phyloP scores from a whole-genome alignment of 495 filamentous ascomycete genomes.

The Penicillium lividum region DNA sequence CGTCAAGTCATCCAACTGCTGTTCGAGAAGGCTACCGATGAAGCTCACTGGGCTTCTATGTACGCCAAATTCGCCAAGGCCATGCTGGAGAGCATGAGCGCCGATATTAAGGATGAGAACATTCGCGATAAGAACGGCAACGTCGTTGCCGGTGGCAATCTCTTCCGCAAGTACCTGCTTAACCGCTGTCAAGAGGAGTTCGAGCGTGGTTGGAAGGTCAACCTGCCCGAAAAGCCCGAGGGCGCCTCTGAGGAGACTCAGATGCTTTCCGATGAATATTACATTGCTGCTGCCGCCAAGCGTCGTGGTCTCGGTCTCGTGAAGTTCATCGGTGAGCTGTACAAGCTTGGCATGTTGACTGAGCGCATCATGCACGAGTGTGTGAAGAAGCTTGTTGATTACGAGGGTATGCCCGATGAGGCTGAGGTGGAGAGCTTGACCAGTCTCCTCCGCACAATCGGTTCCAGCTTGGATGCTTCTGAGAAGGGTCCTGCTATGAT shows the following conservation, averaged over 20 bases:
- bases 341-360: conserved; percentile 97
- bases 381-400: conserved; percentile 94
- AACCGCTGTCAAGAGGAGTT: conserved; percentile 99
- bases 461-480: conserved; percentile 75
- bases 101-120: conserved; percentile 92
- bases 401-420: conserved; percentile 89
- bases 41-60: conserved; percentile 98
- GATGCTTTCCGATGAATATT: conserved; percentile 96
- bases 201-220: conserved; percentile 95
- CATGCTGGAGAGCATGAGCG: conserved; percentile 94
- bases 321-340: conserved; percentile 98
- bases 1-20: conserved; percentile 98
- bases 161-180: conserved; percentile 98
- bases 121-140: conserved; percentile 83
- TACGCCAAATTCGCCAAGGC: conserved; percentile 98
- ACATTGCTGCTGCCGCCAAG: conserved; percentile 92
- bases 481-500: conserved; percentile 82
- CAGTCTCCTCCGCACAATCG: conserved; percentile 89
- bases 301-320: conserved; percentile 95
- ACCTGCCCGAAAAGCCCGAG: conserved; percentile 79
- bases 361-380: conserved; percentile 99
- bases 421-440: conserved; percentile 93
- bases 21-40: conserved; percentile 98
- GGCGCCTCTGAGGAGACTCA: conserved; percentile 69
- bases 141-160: conserved; percentile 83